Conservation (phyloP, 345 rosid genomes). For the Eucalyptus victrix region DNA sequence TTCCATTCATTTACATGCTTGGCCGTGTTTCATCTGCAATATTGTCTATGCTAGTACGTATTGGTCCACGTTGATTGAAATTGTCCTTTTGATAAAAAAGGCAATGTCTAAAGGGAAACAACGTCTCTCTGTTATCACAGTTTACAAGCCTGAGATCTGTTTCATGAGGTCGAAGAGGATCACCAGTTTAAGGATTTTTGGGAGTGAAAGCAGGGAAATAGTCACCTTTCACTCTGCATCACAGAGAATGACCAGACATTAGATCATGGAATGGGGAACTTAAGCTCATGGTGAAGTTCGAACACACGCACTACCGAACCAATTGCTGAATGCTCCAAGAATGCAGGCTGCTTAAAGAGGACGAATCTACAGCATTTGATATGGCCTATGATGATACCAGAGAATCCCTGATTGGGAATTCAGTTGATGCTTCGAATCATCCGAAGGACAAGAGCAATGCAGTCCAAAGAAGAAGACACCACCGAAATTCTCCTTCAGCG, state of each 20-base stretch:
- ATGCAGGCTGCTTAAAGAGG: neutral
- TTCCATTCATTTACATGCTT: neutral
- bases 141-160: neutral
- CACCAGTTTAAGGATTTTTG: neutral
- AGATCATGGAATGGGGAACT: neutral
- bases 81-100: neutral
- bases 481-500: neutral
- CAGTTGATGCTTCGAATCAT: neutral
- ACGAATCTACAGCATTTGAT: neutral
- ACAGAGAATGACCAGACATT: neutral
- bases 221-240: neutral
- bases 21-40: neutral
- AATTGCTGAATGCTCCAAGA: neutral
- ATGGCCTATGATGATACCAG: constrained; percentile 23
- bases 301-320: neutral
- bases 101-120: neutral
- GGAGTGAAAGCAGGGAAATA: neutral
- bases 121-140: neutral
- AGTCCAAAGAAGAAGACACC: constrained; percentile 14
- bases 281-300: neutral
- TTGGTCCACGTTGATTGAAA: neutral
- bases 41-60: too few relatives aligned
- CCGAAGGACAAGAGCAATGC: neutral
- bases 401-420: constrained; percentile 15
- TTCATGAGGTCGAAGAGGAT: neutral